Percentiles rank a stretch among this genome's conserved stretches.
phyloP scores from a whole-genome alignment of 2,329 filamentous ascomycete genomes.

The Kalaharituber pfeilii region DNA sequence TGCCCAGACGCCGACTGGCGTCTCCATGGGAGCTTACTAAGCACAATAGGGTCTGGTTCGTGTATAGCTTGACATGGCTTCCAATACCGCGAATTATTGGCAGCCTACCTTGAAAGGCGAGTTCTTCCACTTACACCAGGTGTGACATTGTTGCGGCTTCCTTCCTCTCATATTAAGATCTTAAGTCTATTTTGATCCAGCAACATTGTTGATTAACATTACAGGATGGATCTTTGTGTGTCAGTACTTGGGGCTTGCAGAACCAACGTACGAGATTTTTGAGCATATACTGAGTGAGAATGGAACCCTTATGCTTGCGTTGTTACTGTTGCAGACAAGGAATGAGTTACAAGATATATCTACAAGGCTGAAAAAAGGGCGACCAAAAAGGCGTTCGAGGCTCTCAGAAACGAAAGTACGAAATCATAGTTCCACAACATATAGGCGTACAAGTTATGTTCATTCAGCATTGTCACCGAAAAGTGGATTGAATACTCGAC shows the following conservation, averaged over 20 bases:
- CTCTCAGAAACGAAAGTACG: slow-evolving; percentile 6
- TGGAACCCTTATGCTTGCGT: slow-evolving; percentile 14
- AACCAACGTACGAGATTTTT: slow-evolving; percentile 17
- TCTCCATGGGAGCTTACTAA: no score
- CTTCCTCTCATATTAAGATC: no score
- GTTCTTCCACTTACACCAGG: slow-evolving; percentile 11
- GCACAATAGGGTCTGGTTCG: no score
- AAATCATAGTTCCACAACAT: no score
- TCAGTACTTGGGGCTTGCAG: slow-evolving; percentile 2
- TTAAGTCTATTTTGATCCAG: no score
- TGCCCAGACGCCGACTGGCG: no score
- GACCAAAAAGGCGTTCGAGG: slow-evolving; percentile 18
- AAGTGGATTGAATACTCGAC: no score
- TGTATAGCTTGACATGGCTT: slow-evolving; percentile 11
- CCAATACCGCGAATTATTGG: slow-evolving; percentile 18
- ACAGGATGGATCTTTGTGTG: not conserved
- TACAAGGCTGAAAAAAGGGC: slow-evolving; percentile 18
- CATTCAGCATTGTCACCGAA: no score
- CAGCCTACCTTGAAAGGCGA: slow-evolving; percentile 18
- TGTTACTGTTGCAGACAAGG: slow-evolving; percentile 14
- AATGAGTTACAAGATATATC: slow-evolving; percentile 16
- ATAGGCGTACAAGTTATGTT: no score
- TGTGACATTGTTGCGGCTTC: no score
- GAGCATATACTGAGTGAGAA: slow-evolving; percentile 11
- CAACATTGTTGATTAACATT: no score